Conservation (phyloP, 768 basidiomycete species). For the Amanita inopinata region DNA sequence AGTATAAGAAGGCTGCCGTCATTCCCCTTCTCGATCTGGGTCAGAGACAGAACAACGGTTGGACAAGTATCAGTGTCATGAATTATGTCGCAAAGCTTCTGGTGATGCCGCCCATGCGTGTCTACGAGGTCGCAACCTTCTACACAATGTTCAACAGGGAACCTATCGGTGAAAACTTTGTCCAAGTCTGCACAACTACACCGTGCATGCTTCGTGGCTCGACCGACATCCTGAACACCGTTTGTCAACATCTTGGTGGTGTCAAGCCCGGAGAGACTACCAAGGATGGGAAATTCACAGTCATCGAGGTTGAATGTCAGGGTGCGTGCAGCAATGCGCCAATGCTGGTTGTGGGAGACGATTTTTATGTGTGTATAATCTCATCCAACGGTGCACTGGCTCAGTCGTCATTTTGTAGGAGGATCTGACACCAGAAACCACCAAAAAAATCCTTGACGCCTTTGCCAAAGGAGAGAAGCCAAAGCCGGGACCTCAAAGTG, state of each 20-base stretch:
- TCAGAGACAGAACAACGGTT: slow-evolving; percentile 96
- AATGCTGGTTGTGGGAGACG: slow-evolving; percentile 93
- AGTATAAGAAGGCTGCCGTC: slow-evolving; percentile 98
- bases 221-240: slow-evolving; percentile 80
- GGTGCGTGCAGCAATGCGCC: slow-evolving; percentile 98
- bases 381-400: not conserved
- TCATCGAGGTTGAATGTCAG: slow-evolving; percentile 97
- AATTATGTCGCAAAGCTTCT: slow-evolving; percentile 93
- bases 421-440: slow-evolving; percentile 71
- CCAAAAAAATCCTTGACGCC: slow-evolving; percentile 70
- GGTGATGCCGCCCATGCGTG: slow-evolving; percentile 95
- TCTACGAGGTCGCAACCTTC: slow-evolving; percentile 98
- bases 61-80: slow-evolving; percentile 98
- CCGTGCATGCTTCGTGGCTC: slow-evolving; percentile 96
- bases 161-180: slow-evolving; percentile 88
- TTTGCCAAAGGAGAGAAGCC: slow-evolving; percentile 79
- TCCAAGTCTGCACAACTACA: slow-evolving; percentile 98
- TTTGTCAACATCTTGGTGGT: slow-evolving; percentile 72
- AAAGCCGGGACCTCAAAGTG: slow-evolving; percentile 89
- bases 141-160: slow-evolving; percentile 99
- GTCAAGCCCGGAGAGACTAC: slow-evolving; percentile 90
- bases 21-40: slow-evolving; percentile 95
- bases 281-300: slow-evolving; percentile 91
- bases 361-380: slow-evolving; percentile 73
- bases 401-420: slow-evolving; percentile 38